Percentiles rank a stretch among this genome's conserved stretches.
Conservation (phyloP, 768 basidiomycete species). For the Phaeotremella skinneri region DNA sequence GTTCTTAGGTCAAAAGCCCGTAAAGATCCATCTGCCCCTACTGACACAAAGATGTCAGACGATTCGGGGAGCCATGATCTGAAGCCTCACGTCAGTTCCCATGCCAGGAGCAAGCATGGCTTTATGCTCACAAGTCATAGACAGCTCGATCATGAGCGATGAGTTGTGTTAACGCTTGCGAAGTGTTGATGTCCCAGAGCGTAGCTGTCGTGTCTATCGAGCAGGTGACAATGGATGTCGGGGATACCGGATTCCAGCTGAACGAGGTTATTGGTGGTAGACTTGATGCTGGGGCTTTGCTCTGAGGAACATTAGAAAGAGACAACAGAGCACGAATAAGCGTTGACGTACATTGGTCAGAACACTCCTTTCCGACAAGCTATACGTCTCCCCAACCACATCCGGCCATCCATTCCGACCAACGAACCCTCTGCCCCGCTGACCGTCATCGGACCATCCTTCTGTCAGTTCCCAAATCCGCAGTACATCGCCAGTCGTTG, state of each 20-base stretch:
- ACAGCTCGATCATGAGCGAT: slow-evolving; percentile 83
- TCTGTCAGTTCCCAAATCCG: slow-evolving; percentile 84
- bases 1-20: slow-evolving; percentile 95
- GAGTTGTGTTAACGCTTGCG: slow-evolving; percentile 90
- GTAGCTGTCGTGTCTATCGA: slow-evolving; percentile 99
- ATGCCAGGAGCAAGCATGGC: background rate
- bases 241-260: slow-evolving; percentile 93
- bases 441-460: slow-evolving; percentile 59
- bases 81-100: background rate
- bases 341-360: slow-evolving; percentile 45
- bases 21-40: slow-evolving; percentile 93
- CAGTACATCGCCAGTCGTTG: slow-evolving; percentile 90
- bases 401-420: slow-evolving; percentile 35
- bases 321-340: background rate
- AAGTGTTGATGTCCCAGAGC: slow-evolving; percentile 96
- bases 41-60: slow-evolving; percentile 95
- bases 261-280: slow-evolving; percentile 92
- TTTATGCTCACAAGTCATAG: slow-evolving; percentile 35
- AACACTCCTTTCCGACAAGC: slow-evolving; percentile 37
- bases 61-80: slow-evolving; percentile 98
- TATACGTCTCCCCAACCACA: slow-evolving; percentile 21
- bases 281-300: slow-evolving; percentile 80
- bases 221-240: slow-evolving; percentile 88
- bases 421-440: slow-evolving; percentile 30
- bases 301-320: slow-evolving; percentile 57